Conservation (phyloP, 2,329 filamentous ascomycete genomes). For the Talaromyces verruculosus region DNA sequence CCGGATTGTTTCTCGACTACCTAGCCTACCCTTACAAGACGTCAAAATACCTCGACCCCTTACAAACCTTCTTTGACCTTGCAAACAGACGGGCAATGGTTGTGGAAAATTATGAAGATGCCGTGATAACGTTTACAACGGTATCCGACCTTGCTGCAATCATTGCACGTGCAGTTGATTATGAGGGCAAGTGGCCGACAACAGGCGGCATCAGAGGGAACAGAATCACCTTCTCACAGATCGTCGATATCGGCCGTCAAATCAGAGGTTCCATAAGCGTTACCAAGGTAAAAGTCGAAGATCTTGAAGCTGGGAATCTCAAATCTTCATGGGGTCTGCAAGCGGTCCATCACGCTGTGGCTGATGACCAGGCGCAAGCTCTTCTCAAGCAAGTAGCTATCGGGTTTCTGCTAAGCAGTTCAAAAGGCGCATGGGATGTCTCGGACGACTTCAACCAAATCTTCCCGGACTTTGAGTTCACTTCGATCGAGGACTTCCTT, state of each 20-base stretch:
- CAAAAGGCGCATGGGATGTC: slow-evolving; percentile 11
- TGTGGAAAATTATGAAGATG: slow-evolving; percentile 5
- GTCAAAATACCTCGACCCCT: slow-evolving; percentile 10
- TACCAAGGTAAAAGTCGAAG: background rate
- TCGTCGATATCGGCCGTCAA: slow-evolving; percentile 11
- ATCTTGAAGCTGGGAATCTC: slow-evolving; percentile 2
- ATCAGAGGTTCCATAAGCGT: slow-evolving; percentile 3
- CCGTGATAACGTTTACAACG: slow-evolving; percentile 9
- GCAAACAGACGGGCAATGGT: slow-evolving; percentile 10
- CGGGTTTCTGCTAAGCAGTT: slow-evolving; percentile 6
- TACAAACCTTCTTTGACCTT: slow-evolving; percentile 12
- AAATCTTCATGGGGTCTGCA: slow-evolving; percentile 6
- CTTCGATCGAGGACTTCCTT: background rate
- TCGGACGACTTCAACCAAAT: slow-evolving; percentile 4
- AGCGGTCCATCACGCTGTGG: slow-evolving; percentile 2
- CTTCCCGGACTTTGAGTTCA: slow-evolving; percentile 10
- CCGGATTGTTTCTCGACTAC: slow-evolving; percentile 16
- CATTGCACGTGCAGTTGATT: slow-evolving; percentile 10
- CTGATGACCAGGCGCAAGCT: background rate
- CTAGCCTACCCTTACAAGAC: slow-evolving; percentile 15
- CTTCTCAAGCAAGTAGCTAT: slow-evolving; percentile 13
- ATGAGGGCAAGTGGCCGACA: slow-evolving; percentile 17
- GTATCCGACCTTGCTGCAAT: slow-evolving; percentile 12
- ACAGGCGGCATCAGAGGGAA: slow-evolving; percentile 14
- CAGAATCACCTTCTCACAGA: slow-evolving; percentile 1